Base-by-base conservation (phyloP, 257 asterid genomes). In the Rhazya stricta region DNA sequence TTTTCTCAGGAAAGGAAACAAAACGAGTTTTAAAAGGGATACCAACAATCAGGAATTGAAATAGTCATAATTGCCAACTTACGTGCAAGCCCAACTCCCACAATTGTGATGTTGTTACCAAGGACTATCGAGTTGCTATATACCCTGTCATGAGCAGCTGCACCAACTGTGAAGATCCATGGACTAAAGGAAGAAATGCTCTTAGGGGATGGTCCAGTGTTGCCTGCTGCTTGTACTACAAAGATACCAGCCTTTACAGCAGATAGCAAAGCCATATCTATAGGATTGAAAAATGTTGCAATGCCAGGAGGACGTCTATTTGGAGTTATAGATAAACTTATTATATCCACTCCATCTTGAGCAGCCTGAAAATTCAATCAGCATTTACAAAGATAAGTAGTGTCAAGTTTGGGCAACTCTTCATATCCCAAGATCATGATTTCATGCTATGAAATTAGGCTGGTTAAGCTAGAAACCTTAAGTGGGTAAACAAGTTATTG, bases 71-170 rank as follows among this genome's bases (percentile, higher is more conserved):
- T 7, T 54, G 56, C 45, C 42, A 71, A 84, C 99, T 91, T 89
- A 95, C 99, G 88, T 61, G 99, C 99, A 63, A 95, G 96, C 56
- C 99, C 99, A 78, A 92, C 99, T 81, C 99, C 99, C 5, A 87
- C 54, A 66, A 95, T 84, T 58, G 99, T 91, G 78, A 88, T 30
- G 76, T 92, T 92, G 85, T 88, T 95, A 65, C 99, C 99, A 10
- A 95, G 96, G 78, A 83, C 72, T 73, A 95, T 83, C 43, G 98
- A 91, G 87, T 95, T 95, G 68, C 89, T 83, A 75, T 95, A 95
- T 75, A 80, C 77, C 83, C 99, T 82, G 74, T 95, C 96, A 46
- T 95, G 98, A 60, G 98, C 80, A 56, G 98, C 97, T 75, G 99
- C 98, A 29, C 99, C 99, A 9, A 95, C 96, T 3, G 93, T 88